phyloP scores from a whole-genome alignment of 768 basidiomycete species.

The Mycena maculata region DNA sequence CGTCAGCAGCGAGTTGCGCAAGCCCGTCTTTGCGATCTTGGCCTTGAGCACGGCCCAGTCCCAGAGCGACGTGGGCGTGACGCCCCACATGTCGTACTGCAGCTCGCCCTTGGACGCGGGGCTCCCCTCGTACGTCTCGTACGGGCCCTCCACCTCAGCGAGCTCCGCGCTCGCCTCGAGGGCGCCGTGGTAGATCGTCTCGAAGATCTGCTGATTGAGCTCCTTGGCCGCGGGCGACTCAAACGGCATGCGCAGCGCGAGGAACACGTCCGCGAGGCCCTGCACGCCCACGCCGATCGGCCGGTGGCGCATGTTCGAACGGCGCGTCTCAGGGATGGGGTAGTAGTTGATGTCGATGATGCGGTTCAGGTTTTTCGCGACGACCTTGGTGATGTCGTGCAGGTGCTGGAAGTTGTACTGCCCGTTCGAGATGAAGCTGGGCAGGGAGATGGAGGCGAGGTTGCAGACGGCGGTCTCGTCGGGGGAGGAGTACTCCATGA shows the following conservation, averaged over 20 bases:
- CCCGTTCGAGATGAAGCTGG: conserved; percentile 73
- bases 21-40: conserved; percentile 72
- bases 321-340: conserved; percentile 79
- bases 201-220: conserved; percentile 85
- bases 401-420: conserved; percentile 82
- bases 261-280: conserved; percentile 87
- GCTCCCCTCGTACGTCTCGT: conserved; percentile 78
- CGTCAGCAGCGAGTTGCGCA: conserved; percentile 81
- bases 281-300: conserved; percentile 88
- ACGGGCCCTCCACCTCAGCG: conserved; percentile 69
- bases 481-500: conserved; percentile 85
- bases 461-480: conserved; percentile 90
- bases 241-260: conserved; percentile 86
- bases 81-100: conserved; percentile 84
- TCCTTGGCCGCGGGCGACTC: conserved; percentile 75
- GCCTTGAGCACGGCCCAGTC: conserved; percentile 80
- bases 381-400: conserved; percentile 82
- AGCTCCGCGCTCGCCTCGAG: conserved; percentile 80
- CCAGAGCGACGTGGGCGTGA: conserved; percentile 76
- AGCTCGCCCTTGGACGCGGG: conserved; percentile 75
- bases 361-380: conserved; percentile 80
- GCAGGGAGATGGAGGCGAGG: conserved; percentile 83
- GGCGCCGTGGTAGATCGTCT: conserved; percentile 87
- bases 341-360: conserved; percentile 85
- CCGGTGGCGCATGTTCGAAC: conserved; percentile 84